These are phyloP conservation scores for Cinchona pubescens DNA, from an alignment of 257 asterid genomes.

Conservation along the genomic window DNA sequence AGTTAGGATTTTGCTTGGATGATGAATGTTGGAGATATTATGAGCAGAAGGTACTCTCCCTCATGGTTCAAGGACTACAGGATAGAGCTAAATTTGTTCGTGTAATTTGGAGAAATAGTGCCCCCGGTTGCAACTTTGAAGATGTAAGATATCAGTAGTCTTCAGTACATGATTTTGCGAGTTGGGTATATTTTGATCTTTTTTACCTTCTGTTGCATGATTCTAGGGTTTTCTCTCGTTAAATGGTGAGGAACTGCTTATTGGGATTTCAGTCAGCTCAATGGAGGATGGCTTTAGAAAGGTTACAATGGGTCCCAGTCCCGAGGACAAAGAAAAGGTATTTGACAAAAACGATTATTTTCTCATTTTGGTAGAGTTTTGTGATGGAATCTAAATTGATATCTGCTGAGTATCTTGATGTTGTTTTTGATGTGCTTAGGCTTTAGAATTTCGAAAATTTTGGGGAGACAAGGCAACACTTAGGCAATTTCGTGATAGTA, in stretches of 20 bases:
- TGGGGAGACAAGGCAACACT: constrained; percentile 97
- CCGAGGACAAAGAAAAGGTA: constrained; percentile 92
- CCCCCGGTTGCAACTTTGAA: constrained; percentile 54
- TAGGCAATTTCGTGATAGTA: constrained; percentile 85
- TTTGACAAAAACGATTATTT: constrained; percentile 18
- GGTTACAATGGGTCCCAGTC: constrained; percentile 89
- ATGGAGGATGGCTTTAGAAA: constrained; percentile 74
- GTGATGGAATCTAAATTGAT: constrained; percentile 14
- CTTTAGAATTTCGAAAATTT: constrained; percentile 78
- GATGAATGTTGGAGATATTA: constrained; percentile 94
- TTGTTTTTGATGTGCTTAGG: constrained; percentile 43
- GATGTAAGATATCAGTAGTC: constrained; percentile 45
- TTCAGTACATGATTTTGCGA: constrained; percentile 14
- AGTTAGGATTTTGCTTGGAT: constrained; percentile 79
- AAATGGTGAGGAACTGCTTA: constrained; percentile 60
- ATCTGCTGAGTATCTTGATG: background rate
- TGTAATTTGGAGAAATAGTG: constrained; percentile 77
- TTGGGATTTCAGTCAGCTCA: constrained; percentile 68
- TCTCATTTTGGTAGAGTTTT: constrained; percentile 8
- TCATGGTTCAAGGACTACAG: constrained; percentile 69
- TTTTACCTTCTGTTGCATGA: constrained; percentile 18
- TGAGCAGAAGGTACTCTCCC: constrained; percentile 65
- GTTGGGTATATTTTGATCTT: background rate
- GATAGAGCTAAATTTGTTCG: constrained; percentile 80
- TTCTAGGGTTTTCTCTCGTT: constrained; percentile 66